Evolutionary conservation across 192 early-diverging fungal genomes (phyloP), one percentile per base, ranked within the genome.

Genomic region (Helicostylum pulchrum): DNA sequence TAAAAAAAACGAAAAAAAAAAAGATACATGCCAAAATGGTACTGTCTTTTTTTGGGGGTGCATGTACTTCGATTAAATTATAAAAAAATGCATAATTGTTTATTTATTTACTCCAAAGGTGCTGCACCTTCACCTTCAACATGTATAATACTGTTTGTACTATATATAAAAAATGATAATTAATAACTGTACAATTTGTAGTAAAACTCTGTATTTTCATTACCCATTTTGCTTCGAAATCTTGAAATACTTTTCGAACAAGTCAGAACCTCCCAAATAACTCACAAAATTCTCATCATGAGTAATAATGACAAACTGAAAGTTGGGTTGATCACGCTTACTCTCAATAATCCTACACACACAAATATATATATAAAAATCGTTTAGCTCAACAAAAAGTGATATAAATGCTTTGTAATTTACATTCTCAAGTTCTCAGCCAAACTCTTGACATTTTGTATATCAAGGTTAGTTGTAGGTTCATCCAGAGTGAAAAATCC

Each of bases 251-350:
- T 87, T 85, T 55, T 96, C 94, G 1, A 89, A 86, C 57, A 88
- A 88, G 56, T 94, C 91, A 10, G 84, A 78, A 59, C 83, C 73
- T 26, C 91, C 93, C 21, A 99, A 63, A 64, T 85, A 73, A 49
- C 89, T 87, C 72, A 97, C 83, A 77, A 99, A 99, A 26, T 90
- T 86, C 69, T 98, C 96, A 75, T 99, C 96, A 67, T 99, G 97
- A 12, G 97, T 98, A 67, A 99, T 98, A 34, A 99, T 81, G 47
- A 99, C 87, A 31, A 99, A 78, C 78, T 99, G 97, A 68, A 99
- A 99, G 76, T 97, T 98, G 62, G 78, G 69, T 74, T 97, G 94
- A 20, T 76, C 73, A 43, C 87, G 77, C 10, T 94, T 86, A 14
- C 74, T 68, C 64, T 90, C 84, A 65, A 99, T 94, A 53, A 99